A percentile compares a stretch with the other conserved stretches of the same genome.
phyloP scores from a whole-genome alignment of 768 basidiomycete species.

The Boletus eberwhitei region DNA sequence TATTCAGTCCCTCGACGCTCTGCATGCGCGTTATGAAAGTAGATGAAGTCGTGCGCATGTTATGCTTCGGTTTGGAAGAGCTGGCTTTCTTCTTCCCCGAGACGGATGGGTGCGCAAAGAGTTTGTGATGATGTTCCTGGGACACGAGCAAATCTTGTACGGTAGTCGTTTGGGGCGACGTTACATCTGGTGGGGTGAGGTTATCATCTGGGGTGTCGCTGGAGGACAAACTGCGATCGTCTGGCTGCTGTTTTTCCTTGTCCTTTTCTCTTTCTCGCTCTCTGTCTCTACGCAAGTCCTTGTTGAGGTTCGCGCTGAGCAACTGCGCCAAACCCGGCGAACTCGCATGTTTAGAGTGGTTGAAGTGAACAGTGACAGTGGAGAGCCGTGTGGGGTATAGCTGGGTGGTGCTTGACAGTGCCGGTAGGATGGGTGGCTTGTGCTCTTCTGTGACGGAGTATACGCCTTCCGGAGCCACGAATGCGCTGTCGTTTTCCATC shows the following conservation, averaged over 20 bases:
- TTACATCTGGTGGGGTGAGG: conserved; percentile 40
- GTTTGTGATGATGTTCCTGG: conserved; percentile 42
- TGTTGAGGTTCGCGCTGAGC: conserved; percentile 54
- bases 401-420: conserved; percentile 33
- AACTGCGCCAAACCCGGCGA: conserved; percentile 65
- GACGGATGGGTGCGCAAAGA: conserved; percentile 56
- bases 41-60: conserved; percentile 85
- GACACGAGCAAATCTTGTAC: conserved; percentile 28
- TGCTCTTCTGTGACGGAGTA: conserved; percentile 87
- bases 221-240: conserved; percentile 76
- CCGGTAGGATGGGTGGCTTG: conserved; percentile 54
- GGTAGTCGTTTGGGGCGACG: conserved; percentile 32
- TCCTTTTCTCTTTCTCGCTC: conserved; percentile 36
- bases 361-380: conserved; percentile 60
- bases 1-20: conserved; percentile 70
- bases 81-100: conserved; percentile 59
- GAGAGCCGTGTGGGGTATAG: conserved; percentile 62
- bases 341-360: conserved; percentile 47
- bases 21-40: conserved; percentile 90
- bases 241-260: conserved; percentile 35
- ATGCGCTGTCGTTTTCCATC: conserved; percentile 83
- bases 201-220: conserved; percentile 72
- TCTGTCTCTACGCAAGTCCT: conserved; percentile 52
- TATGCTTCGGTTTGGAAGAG: conserved; percentile 78
- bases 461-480: conserved; percentile 87